Evolutionary conservation across 352 stramenopile species (phyloP).

Genomic region (Phytophthora fragariaefolia): DNA sequence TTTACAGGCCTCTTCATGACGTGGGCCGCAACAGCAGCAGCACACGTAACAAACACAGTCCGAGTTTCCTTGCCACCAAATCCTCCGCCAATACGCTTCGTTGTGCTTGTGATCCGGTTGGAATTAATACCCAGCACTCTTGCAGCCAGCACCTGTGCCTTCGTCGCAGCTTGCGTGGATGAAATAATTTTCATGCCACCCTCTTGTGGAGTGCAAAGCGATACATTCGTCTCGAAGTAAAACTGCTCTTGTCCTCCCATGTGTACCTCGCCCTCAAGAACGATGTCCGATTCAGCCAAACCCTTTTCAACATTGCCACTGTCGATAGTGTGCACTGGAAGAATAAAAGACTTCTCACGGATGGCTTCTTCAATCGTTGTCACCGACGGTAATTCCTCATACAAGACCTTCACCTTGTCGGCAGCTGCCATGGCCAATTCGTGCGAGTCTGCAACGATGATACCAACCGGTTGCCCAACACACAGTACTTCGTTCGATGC

Average conservation of each 20-base stretch:
- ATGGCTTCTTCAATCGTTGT: slow-evolving; percentile 97
- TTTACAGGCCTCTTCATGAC: slow-evolving; percentile 90
- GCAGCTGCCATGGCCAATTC: slow-evolving; percentile 78
- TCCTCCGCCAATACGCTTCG: slow-evolving; percentile 96
- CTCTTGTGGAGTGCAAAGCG: slow-evolving; percentile 82
- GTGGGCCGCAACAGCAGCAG: slow-evolving; percentile 91
- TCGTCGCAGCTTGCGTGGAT: slow-evolving; percentile 94
- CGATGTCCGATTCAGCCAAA: slow-evolving; percentile 66
- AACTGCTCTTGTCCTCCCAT: slow-evolving; percentile 96
- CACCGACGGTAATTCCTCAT: slow-evolving; percentile 88
- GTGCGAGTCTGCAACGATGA: slow-evolving; percentile 85
- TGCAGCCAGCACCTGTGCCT: slow-evolving; percentile 92
- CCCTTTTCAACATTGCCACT: slow-evolving; percentile 84
- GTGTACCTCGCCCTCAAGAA: slow-evolving; percentile 89
- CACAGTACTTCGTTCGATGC: slow-evolving; percentile 70
- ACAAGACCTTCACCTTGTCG: slow-evolving; percentile 89
- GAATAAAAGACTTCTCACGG: slow-evolving; percentile 90
- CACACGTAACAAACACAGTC: slow-evolving; percentile 91
- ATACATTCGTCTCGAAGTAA: slow-evolving; percentile 94
- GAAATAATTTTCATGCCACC: slow-evolving; percentile 93
- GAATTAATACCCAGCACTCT: slow-evolving; percentile 91
- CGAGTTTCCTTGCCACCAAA: slow-evolving; percentile 98
- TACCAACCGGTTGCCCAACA: slow-evolving; percentile 83
- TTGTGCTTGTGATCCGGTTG: slow-evolving; percentile 91
- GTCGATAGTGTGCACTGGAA: slow-evolving; percentile 82